Percentiles rank a stretch among this genome's conserved stretches.
Conservation (phyloP, 306 rosid species). For the Medicago ruthenica region DNA sequence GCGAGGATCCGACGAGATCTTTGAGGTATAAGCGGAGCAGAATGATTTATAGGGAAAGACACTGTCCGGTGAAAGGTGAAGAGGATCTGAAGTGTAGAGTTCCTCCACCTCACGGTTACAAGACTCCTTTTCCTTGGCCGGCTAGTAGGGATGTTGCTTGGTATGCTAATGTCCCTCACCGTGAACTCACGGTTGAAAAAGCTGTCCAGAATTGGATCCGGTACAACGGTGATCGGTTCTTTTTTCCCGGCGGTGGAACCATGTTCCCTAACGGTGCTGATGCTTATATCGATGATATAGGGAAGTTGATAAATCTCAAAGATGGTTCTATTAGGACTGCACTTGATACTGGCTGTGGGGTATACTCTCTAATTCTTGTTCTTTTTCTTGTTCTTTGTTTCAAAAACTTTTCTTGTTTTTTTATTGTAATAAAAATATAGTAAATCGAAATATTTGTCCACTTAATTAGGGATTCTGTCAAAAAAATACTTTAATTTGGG, state of each 20-base stretch:
- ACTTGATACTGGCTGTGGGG: constrained; percentile 97
- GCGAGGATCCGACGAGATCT: constrained; percentile 66
- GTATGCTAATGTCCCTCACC: constrained; percentile 83
- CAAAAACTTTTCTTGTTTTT: background rate
- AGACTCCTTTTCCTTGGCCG: constrained; percentile 79
- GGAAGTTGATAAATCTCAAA: constrained; percentile 60
- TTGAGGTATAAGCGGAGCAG: constrained; percentile 51
- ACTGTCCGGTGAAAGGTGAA: constrained; percentile 62
- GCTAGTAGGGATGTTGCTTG: constrained; percentile 73
- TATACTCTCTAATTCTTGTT: constrained; percentile 10
- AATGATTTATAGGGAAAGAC: constrained; percentile 77
- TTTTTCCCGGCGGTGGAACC: constrained; percentile 91
- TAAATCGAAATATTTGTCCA: background rate
- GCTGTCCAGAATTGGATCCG: constrained; percentile 93
- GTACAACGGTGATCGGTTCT: constrained; percentile 62
- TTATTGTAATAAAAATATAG: background rate
- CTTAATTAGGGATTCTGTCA: background rate
- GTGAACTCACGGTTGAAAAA: constrained; percentile 84
- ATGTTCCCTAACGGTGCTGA: constrained; percentile 88
- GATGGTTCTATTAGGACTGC: constrained; percentile 83
- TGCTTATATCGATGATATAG: constrained; percentile 77
- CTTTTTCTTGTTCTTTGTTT: background rate
- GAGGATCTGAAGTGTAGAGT: constrained; percentile 62
- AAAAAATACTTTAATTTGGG: too few relatives aligned
- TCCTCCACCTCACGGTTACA: constrained; percentile 73